Evolutionary conservation across 2,329 filamentous ascomycete species (phyloP).

Genomic region (Ceratocystis papillata): DNA sequence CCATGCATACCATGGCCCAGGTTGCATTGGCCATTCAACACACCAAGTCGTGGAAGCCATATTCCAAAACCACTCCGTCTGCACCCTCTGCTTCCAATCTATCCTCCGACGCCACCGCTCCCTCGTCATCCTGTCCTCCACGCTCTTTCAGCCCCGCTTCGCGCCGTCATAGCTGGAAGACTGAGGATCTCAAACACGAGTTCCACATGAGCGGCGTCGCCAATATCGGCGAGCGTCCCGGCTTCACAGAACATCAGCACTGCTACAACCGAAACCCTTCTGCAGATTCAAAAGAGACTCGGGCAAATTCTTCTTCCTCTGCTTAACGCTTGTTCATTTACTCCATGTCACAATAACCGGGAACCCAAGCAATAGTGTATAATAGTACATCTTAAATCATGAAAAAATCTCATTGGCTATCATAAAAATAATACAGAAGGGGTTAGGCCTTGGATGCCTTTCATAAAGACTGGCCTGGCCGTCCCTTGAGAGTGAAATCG

Average conservation of each 20-base stretch:
- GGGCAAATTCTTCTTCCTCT: not conserved
- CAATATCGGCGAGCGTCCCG: conserved; percentile 32
- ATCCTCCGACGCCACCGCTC: not conserved
- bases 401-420: conserved; percentile 6
- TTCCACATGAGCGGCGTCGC: conserved; percentile 39
- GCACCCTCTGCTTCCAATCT: not conserved
- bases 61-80: not conserved
- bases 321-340: not conserved
- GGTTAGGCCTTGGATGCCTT: not conserved
- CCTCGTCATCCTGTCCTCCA: not conserved
- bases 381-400: conserved; percentile 1
- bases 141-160: conserved; percentile 22
- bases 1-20: conserved; percentile 18
- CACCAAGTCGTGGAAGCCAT: conserved; percentile 19
- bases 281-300: not conserved
- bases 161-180: conserved; percentile 43
- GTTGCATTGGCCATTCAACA: conserved; percentile 19
- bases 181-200: conserved; percentile 44
- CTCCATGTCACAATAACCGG: not conserved
- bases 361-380: not conserved
- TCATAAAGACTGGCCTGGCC: not conserved
- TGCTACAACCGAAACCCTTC: not conserved
- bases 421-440: conserved; percentile 16
- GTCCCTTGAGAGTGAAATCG: conserved; percentile 9
- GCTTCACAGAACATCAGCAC: conserved; percentile 35